Base-by-base conservation (phyloP, 2,329 filamentous ascomycete species). In the Cladosporium sp. region DNA sequence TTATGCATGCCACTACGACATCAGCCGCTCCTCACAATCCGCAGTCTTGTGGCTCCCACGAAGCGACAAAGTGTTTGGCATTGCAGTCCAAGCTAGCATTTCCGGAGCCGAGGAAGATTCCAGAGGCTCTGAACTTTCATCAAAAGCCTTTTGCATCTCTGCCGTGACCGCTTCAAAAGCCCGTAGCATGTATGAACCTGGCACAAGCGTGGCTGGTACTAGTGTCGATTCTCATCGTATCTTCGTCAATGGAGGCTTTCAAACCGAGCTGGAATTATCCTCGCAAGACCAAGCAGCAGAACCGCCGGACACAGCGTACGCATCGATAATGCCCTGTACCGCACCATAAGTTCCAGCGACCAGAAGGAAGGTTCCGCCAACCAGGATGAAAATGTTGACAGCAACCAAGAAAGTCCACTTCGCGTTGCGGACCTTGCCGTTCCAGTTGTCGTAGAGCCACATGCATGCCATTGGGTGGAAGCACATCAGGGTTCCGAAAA, bases 381-480 rank as follows among this genome's bases (percentile, higher is more conserved):
- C 52, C 6, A 83, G 74, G 62, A 84, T 69, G 0, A 80, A 67
- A 8, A 81, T 7, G 80, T 69, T 24, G 67, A 69, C 66, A 79
- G 82, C 28, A 77, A 65, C 0, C 71, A 65, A 70, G 77, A 78
- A 65, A 77, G 73, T 54, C 68, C 65, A 3, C 72, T 5, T 1
- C 61, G 72, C 0, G 80, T 81, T 24, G 70, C 77, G 68, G 74
- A 74, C 68, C 81, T 81, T 63, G 49, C 15, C 34, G 26, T 78
- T 67, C 2, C 71, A 65, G 67, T 83, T 80, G 65, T 84, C 83
- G 68, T 82, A 81, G 10, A 85, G 69, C 83, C 83, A 86, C 5
- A 85, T 63, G 49, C 60, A 63, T 15, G 60, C 66, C 75, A 77
- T 80, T 0, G 80, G 82, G 0, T 82, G 83, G 11, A 84, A 71